These are phyloP conservation scores for Calonectria fujianensis DNA, from an alignment of 2,329 filamentous ascomycete genomes.

Conservation along the genomic window DNA sequence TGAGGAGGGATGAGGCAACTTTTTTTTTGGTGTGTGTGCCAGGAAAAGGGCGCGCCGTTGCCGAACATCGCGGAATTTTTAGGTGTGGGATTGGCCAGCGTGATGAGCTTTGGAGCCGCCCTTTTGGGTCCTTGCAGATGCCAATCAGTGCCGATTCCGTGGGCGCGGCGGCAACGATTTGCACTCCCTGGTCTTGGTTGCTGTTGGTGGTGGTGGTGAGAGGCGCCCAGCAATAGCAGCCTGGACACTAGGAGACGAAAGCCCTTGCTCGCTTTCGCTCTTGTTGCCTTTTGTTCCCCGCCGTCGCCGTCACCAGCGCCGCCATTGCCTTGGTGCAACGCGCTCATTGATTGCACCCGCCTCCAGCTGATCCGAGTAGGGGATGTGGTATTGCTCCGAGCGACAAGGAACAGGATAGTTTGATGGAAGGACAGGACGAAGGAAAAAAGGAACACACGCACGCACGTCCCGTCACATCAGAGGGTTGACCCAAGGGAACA, in stretches of 20 bases:
- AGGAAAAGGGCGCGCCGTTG: conserved; percentile 30
- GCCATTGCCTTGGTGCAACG: background rate
- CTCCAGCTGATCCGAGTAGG: conserved; percentile 11
- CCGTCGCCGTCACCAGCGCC: background rate
- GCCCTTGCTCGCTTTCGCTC: conserved; percentile 12
- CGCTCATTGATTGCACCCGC: background rate
- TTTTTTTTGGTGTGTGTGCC: background rate
- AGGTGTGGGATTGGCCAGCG: conserved; percentile 24
- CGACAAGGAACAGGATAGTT: conserved; percentile 14
- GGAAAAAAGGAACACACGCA: conserved; percentile 13
- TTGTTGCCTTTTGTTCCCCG: background rate
- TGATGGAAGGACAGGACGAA: background rate
- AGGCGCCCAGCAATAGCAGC: conserved; percentile 27
- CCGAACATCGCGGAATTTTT: conserved; percentile 22
- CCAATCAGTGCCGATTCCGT: conserved; percentile 30
- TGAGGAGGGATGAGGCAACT: conserved; percentile 28
- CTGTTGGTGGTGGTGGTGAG: conserved; percentile 15
- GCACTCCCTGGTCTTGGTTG: conserved; percentile 13
- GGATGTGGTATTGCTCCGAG: conserved; percentile 18
- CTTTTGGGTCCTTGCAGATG: conserved; percentile 4
- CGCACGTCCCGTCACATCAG: conserved; percentile 10
- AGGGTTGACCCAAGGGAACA: conserved; percentile 10
- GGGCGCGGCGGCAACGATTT: conserved; percentile 15
- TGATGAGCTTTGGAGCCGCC: conserved; percentile 25
- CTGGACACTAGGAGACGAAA: conserved; percentile 17